phyloP scores from a whole-genome alignment of 306 rosid species.

The Corylus americana region DNA sequence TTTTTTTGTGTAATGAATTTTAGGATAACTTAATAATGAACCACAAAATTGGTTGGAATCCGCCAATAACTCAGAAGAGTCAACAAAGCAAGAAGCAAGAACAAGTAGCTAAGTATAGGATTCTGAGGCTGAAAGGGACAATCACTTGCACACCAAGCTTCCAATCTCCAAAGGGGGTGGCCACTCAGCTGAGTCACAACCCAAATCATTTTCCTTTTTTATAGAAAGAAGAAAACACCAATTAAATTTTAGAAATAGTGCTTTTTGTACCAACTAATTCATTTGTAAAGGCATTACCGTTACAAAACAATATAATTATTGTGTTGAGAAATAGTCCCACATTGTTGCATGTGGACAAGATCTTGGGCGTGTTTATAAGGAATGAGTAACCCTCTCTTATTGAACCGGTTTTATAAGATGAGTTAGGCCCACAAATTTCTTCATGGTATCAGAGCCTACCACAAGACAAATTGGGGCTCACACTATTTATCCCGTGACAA shows the following conservation, averaged over 20 bases:
- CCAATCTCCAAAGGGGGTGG: not conserved
- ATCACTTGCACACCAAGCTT: slow-evolving; percentile 12
- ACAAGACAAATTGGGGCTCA: no score
- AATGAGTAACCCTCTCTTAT: no score
- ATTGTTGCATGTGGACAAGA: no score
- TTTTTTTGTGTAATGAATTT: no score
- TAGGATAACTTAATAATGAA: no score
- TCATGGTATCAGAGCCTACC: no score
- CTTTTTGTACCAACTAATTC: not conserved
- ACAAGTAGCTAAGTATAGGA: slow-evolving; percentile 30
- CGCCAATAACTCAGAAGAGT: slow-evolving; percentile 1
- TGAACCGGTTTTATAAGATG: no score
- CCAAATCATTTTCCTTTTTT: not conserved
- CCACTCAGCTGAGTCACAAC: slow-evolving; percentile 18
- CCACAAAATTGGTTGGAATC: not conserved
- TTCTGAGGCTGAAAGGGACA: slow-evolving; percentile 21
- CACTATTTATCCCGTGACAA: no score
- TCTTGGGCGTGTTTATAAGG: no score
- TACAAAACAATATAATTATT: no score
- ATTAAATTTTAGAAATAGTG: not conserved
- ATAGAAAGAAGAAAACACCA: not conserved
- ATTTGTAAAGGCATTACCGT: not conserved
- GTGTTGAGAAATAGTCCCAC: no score
- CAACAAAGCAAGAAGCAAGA: slow-evolving; percentile 2
- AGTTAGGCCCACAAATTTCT: no score